Percentiles rank a stretch among this genome's conserved stretches.
phyloP scores from a whole-genome alignment of 129 eudicot genomes.

The Centella asiatica region DNA sequence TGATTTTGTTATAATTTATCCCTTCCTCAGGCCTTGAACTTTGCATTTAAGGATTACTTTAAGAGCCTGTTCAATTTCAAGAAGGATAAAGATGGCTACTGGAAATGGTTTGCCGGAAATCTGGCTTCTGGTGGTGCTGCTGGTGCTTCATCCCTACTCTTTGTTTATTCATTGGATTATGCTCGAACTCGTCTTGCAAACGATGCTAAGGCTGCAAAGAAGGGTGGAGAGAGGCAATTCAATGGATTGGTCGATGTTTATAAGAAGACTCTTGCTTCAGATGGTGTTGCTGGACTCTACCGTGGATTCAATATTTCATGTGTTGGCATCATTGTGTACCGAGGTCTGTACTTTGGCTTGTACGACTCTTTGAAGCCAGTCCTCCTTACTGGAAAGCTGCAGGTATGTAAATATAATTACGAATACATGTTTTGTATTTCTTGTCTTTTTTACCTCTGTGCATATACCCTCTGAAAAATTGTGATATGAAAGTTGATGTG shows the following conservation, averaged over 20 bases:
- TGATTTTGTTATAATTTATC: neutral
- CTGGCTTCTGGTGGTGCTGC: conserved; percentile 14
- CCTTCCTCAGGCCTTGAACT: conserved; percentile 11
- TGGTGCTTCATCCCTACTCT: conserved; percentile 9
- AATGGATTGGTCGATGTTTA: conserved; percentile 4
- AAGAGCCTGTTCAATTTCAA: conserved; percentile 12
- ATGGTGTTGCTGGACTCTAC: conserved; percentile 10
- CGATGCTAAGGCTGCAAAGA: conserved; percentile 5
- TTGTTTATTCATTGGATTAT: conserved; percentile 10
- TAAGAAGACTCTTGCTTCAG: conserved; percentile 5
- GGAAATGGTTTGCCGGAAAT: conserved; percentile 11
- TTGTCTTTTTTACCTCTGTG: too few relatives aligned
- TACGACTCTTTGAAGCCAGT: conserved; percentile 11
- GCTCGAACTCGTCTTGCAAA: conserved; percentile 5
- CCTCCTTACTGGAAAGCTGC: conserved; percentile 6
- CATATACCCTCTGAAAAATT: too few relatives aligned
- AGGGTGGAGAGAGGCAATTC: conserved; percentile 2
- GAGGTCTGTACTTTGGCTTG: conserved; percentile 11
- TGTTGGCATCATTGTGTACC: conserved; percentile 9
- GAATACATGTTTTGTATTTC: too few relatives aligned
- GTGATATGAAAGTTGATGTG: too few relatives aligned
- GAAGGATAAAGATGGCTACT: conserved; percentile 14
- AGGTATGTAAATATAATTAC: neutral
- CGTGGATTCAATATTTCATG: conserved; percentile 12
- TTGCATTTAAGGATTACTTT: conserved; percentile 9